Evolutionary conservation across 352 stramenopile species (phyloP), one percentile per base, ranked within the genome.

Genomic region (Globisporangium viniferum): DNA sequence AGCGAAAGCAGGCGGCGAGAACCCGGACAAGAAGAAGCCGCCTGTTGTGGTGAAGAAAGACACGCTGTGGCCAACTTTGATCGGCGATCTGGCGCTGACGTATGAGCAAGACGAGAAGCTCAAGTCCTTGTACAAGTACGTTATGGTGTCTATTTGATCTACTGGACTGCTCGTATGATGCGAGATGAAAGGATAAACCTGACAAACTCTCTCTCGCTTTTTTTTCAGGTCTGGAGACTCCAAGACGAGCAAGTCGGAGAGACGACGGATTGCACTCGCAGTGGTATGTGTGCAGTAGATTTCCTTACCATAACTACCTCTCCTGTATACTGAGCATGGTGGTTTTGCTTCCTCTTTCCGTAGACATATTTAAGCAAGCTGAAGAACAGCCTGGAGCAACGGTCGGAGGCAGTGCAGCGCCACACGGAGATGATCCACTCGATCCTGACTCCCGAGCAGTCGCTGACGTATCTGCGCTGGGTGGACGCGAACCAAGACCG

Each of bases 21-120:
- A 62, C 24, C 64, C 68, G 2, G 82, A 91, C 66, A 94, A 90
- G 73, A 91, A 89, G 66, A 93, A 88, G 64, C 33, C 74, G 3
- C 74, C 84, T 2, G 75, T 77, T 20, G 76, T 80, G 41, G 84
- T 92, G 41, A 93, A 93, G 77, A 94, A 94, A 68, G 86, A 95
- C 57, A 88, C 77, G 48, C 77, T 96, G 5, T 96, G 89, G 89
- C 79, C 85, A 33, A 91, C 87, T 8, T 63, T 96, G 41, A 93
- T 89, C 6, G 73, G 58, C 44, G 89, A 95, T 54, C 74, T 96
- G 12, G 82, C 84, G 20, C 76, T 96, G 27, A 96, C 89, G 3
- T 96, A 96, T 67, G 89, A 96, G 44, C 89, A 96, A 70, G 89
- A 96, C 62, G 89, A 96, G 69, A 96, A 96, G 66, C 82, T 96